Evolutionary conservation across 345 rosid genomes (phyloP).

Genomic region (Salix dunnii): DNA sequence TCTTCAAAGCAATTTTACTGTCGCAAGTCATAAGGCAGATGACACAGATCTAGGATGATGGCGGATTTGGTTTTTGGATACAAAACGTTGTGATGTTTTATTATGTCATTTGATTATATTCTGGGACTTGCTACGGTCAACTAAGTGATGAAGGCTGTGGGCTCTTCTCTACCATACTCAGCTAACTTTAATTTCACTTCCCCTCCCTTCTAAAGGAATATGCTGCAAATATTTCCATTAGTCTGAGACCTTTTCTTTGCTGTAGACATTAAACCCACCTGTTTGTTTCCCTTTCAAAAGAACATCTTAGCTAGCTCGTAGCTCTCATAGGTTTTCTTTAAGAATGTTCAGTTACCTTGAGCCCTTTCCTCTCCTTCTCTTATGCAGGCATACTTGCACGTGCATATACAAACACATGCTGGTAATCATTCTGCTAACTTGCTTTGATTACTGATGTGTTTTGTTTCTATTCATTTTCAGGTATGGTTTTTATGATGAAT

Average conservation of each 20-base stretch:
- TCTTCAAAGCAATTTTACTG: neutral
- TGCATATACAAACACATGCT: neutral
- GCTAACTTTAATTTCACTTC: neutral
- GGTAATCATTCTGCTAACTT: neutral
- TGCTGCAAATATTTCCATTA: neutral
- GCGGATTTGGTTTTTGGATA: neutral
- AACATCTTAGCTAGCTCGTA: neutral
- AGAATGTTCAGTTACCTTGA: neutral
- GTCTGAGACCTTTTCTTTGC: neutral
- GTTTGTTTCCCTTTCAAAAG: neutral
- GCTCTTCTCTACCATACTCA: neutral
- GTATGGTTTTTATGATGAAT: conserved; percentile 92
- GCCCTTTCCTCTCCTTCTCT: neutral
- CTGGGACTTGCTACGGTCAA: neutral
- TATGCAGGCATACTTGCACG: neutral
- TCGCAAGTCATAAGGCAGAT: neutral
- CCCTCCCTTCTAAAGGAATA: neutral
- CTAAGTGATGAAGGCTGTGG: neutral
- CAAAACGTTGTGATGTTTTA: neutral
- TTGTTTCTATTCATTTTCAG: conserved; percentile 37
- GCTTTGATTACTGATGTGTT: neutral
- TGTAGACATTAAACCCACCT: neutral
- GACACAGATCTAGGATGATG: neutral
- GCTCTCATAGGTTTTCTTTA: neutral
- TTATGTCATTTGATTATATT: neutral